Evolutionary conservation across 2,329 filamentous ascomycete genomes (phyloP).

Genomic region (Trichoderma sp.): DNA sequence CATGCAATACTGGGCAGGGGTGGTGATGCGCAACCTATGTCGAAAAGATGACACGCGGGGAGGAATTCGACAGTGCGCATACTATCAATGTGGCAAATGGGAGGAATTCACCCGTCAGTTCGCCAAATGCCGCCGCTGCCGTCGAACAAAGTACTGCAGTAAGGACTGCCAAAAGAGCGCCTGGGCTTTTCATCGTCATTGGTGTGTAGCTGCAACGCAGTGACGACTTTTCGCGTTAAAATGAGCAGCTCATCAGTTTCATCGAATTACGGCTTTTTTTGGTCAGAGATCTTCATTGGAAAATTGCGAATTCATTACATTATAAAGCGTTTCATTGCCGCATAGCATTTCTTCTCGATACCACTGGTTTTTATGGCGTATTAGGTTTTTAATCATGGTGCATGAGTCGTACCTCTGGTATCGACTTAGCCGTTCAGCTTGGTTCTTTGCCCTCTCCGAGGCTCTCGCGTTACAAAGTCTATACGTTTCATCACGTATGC

Average conservation of each 20-base stretch:
- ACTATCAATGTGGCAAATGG: slow-evolving; percentile 98
- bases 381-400: slow-evolving; percentile 14
- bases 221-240: slow-evolving; percentile 29
- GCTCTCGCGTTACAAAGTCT: background rate
- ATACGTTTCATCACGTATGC: background rate
- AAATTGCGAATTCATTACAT: slow-evolving; percentile 40
- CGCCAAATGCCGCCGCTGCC: slow-evolving; percentile 93
- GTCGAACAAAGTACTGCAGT: slow-evolving; percentile 98
- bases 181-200: slow-evolving; percentile 97
- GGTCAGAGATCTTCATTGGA: slow-evolving; percentile 31
- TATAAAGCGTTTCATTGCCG: slow-evolving; percentile 41
- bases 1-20: slow-evolving; percentile 99
- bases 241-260: background rate
- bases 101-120: slow-evolving; percentile 96
- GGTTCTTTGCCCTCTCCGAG: background rate
- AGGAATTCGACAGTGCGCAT: slow-evolving; percentile 94
- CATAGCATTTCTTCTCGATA: slow-evolving; percentile 45
- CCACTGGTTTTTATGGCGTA: slow-evolving; percentile 35
- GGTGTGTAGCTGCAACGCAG: slow-evolving; percentile 78
- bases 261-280: slow-evolving; percentile 23
- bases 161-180: slow-evolving; percentile 99
- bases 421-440: background rate
- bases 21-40: slow-evolving; percentile 98
- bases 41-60: slow-evolving; percentile 94
- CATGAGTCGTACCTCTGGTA: background rate